A percentile compares a stretch with the other conserved stretches of the same genome.
These are phyloP conservation scores for Geotrichum cucujoidarum DNA, from an alignment of 1,139 yeast species.

Conservation along the genomic window DNA sequence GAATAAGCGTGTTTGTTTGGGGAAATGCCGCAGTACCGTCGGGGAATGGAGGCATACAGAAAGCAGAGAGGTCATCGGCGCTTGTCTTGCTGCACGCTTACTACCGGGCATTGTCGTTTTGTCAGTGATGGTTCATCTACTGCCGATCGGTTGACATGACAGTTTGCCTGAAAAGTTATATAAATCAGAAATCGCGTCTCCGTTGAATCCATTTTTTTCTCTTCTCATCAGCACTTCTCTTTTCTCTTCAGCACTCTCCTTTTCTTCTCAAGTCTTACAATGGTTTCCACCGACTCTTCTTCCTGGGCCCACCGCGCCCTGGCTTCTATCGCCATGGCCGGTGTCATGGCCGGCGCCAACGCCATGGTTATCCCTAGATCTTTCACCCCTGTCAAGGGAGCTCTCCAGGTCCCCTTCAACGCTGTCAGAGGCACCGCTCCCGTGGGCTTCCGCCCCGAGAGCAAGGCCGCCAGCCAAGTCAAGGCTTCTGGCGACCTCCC, in stretches of 20 bases:
- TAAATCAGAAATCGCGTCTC: slow-evolving; percentile 36
- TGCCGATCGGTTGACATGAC: neutral
- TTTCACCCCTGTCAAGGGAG: neutral
- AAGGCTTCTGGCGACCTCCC: neutral
- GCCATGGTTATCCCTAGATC: neutral
- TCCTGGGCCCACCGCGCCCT: neutral
- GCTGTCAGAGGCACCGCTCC: neutral
- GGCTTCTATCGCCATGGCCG: neutral
- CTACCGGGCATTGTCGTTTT: neutral
- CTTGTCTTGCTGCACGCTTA: neutral
- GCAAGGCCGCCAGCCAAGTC: neutral
- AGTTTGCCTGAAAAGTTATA: neutral
- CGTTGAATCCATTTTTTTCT: neutral
- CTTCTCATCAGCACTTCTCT: neutral
- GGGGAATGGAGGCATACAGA: neutral
- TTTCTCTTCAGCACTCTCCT: neutral
- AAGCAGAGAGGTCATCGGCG: neutral
- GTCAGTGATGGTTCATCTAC: neutral
- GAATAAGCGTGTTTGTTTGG: neutral
- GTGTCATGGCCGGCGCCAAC: neutral
- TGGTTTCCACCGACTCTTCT: neutral
- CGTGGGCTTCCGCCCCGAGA: neutral
- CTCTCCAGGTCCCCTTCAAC: neutral
- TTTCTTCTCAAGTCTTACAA: no score
- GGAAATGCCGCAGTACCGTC: neutral